Percentiles rank a stretch among this genome's conserved stretches.
Conservation (phyloP, 2,329 filamentous ascomycete genomes). For the Fusarium mundagurra region DNA sequence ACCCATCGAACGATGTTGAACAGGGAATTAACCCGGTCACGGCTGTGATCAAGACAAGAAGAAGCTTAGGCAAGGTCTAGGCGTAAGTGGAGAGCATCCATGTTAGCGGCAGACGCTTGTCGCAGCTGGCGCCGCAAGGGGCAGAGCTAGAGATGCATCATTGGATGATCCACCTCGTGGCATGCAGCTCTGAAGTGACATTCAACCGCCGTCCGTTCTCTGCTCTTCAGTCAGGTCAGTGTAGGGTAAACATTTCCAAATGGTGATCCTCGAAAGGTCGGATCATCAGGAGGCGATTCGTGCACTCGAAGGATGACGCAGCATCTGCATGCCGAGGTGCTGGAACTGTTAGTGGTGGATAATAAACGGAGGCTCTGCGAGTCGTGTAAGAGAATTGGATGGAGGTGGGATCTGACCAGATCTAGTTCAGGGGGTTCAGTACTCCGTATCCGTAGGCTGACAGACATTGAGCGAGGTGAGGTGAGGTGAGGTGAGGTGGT, state of each 20-base stretch:
- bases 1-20: slow-evolving; percentile 30
- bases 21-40: slow-evolving; percentile 29
- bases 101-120: slow-evolving; percentile 33
- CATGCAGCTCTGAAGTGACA: slow-evolving; percentile 23
- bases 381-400: slow-evolving; percentile 24
- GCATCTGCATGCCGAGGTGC: background rate
- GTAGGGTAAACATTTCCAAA: slow-evolving; percentile 35
- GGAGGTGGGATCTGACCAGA: slow-evolving; percentile 6
- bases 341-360: slow-evolving; percentile 2
- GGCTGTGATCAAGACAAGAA: slow-evolving; percentile 2
- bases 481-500: slow-evolving; percentile 10
- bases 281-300: slow-evolving; percentile 16
- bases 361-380: background rate
- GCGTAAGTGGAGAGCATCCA: slow-evolving; percentile 34
- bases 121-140: slow-evolving; percentile 38
- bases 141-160: slow-evolving; percentile 38
- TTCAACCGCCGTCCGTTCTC: background rate
- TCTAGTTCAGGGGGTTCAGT: slow-evolving; percentile 13
- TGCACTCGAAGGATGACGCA: slow-evolving; percentile 15
- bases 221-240: background rate
- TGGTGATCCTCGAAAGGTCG: slow-evolving; percentile 2
- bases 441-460: background rate
- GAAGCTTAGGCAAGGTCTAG: slow-evolving; percentile 30
- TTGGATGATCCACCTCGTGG: slow-evolving; percentile 40
- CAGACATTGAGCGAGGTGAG: background rate